Evolutionary conservation across 2,329 filamentous ascomycete species (phyloP).

Genomic region (Aspergillus glaucus): DNA sequence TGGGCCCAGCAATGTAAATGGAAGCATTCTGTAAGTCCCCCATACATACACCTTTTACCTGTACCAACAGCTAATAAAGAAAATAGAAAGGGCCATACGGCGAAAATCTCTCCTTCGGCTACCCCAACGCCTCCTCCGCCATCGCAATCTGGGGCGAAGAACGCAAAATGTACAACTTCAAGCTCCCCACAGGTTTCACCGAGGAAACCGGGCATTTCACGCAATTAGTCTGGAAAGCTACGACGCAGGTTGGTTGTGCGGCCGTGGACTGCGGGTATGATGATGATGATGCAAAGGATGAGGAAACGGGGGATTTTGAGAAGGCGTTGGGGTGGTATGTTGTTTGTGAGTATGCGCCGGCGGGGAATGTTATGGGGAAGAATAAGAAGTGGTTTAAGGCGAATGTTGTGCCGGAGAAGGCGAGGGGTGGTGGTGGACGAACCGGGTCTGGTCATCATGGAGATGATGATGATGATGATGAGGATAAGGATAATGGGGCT

Average conservation of each 20-base stretch:
- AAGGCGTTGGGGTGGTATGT: constrained; percentile 54
- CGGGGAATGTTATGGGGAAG: constrained; percentile 52
- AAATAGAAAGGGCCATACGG: constrained; percentile 56
- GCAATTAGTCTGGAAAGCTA: constrained; percentile 64
- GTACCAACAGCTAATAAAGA: not conserved
- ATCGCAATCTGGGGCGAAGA: constrained; percentile 64
- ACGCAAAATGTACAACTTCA: constrained; percentile 53
- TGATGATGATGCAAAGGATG: constrained; percentile 14
- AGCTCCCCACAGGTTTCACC: constrained; percentile 48
- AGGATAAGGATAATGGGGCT: not conserved
- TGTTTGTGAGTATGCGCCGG: constrained; percentile 64
- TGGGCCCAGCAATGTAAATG: constrained; percentile 45
- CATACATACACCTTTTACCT: not conserved
- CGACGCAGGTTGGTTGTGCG: constrained; percentile 54
- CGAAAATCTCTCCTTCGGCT: constrained; percentile 69
- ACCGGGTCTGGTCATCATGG: not conserved
- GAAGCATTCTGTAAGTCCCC: constrained; percentile 32
- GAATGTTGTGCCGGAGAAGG: constrained; percentile 20
- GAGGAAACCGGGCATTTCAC: constrained; percentile 64
- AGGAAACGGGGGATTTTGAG: not conserved
- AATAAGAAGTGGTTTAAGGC: constrained; percentile 23
- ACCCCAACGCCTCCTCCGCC: constrained; percentile 51
- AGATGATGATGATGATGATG: not conserved
- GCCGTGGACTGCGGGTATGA: constrained; percentile 36
- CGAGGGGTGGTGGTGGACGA: not conserved